Evolutionary conservation across 2,329 filamentous ascomycete species (phyloP).

Genomic region (Scolecobasidium constrictum): DNA sequence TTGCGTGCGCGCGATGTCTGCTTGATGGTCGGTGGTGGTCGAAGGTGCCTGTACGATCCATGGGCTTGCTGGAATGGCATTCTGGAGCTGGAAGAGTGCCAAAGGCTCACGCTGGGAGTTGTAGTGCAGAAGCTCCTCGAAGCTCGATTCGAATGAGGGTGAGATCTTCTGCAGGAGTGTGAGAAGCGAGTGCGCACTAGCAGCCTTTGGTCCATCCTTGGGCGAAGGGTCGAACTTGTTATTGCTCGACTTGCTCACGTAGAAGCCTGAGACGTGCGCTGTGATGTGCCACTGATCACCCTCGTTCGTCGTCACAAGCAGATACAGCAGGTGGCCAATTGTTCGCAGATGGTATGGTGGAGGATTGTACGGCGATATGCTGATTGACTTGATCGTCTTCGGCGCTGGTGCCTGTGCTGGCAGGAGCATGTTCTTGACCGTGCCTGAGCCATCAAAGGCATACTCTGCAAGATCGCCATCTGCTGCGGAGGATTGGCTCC

Average conservation of each 20-base stretch:
- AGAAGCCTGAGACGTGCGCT: conserved; percentile 88
- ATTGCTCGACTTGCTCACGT: conserved; percentile 92
- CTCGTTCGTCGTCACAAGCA: conserved; percentile 81
- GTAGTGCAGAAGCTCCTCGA: conserved; percentile 69
- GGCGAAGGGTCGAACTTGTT: conserved; percentile 89
- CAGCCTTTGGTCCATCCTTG: conserved; percentile 64
- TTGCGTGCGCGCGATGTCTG: conserved; percentile 82
- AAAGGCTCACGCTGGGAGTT: conserved; percentile 80
- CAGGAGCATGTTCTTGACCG: conserved; percentile 62
- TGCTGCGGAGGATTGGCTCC: conserved; percentile 27
- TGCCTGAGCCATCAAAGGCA: conserved; percentile 60
- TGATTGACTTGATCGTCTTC: conserved; percentile 83
- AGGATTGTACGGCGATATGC: conserved; percentile 91
- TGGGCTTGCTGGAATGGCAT: conserved; percentile 81
- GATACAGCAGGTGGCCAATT: conserved; percentile 84
- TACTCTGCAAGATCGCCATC: conserved; percentile 57
- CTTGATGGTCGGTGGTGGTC: conserved; percentile 46
- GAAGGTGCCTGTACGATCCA: conserved; percentile 71
- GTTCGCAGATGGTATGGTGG: conserved; percentile 85
- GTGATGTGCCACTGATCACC: conserved; percentile 93
- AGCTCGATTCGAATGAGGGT: conserved; percentile 67
- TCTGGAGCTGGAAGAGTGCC: conserved; percentile 90
- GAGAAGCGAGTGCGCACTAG: conserved; percentile 75
- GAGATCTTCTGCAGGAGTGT: conserved; percentile 70
- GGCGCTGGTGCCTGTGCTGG: conserved; percentile 54